Base-by-base conservation (phyloP, 1,284 basidiomycete species). In the Coriolopsis trogii region DNA sequence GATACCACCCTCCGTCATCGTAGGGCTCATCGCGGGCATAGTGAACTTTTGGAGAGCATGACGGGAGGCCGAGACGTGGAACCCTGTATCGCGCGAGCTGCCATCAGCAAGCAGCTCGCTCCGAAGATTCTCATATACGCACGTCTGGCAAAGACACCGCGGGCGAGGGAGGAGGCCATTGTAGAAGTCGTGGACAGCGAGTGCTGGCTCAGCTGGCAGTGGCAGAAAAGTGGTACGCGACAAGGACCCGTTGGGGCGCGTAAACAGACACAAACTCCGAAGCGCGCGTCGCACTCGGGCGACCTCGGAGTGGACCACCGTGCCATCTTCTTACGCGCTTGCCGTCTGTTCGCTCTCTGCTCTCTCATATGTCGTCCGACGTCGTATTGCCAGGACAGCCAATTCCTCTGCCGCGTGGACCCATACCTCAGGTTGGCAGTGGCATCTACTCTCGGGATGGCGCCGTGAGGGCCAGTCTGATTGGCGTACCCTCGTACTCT, bases 11-110 rank as follows among this genome's bases (percentile, higher is more conserved):
- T 98, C 96, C 10, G 94, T 95, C 96, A 99, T 99, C 57, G 96
- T 99, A 43, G 96, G 96, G 61, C 94, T 97, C 97, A 99, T 99
- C 64, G 95, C 96, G 53, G 96, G 96, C 95, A 99, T 98, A 62
- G 88, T 80, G 78, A 99, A 97, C 72, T 89, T 93, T 62, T 87
- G 79, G 60, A 98, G 84, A 41, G 89, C 95, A 74, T 82, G 76
- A 62, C 87, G 77, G 57, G 85, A 81, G 53, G 87, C 81, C 42
- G 95, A 93, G 62, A 82, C 79, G 76, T 94, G 92, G 54, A 97
- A 75, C 65, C 86, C 94, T 96, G 67, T 41, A 46, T 41, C 41
- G 53, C 36, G 42, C 37, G 53, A 20, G 4, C 50, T 38, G 33
- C 37, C 50, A 44, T 49, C 30, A 49, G 41, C 43, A 41, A 36